Percentiles rank a stretch among this genome's conserved stretches.
These are phyloP conservation scores for Trametes sp. DNA, from an alignment of 1,284 basidiomycete species.

Conservation along the genomic window DNA sequence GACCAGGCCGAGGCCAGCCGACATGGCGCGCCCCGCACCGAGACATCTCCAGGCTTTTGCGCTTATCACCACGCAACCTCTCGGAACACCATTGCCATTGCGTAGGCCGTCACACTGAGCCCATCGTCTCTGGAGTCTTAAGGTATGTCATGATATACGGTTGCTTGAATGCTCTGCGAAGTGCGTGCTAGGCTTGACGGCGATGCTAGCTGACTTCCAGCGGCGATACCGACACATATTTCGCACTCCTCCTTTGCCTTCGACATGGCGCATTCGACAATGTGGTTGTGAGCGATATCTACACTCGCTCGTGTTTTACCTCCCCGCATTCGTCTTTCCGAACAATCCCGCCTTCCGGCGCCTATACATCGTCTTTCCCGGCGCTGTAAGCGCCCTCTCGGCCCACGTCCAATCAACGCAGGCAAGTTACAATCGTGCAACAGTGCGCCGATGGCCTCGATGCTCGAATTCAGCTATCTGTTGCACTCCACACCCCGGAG, in stretches of 20 bases:
- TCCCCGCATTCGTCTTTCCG: neutral
- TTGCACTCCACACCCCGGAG: too few species aligned
- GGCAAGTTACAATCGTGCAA: neutral
- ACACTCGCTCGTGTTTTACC: neutral
- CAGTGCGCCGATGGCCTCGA: too few species aligned
- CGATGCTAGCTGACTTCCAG: too few species aligned
- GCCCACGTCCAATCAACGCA: neutral
- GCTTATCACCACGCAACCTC: neutral
- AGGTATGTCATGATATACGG: neutral
- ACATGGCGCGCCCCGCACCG: constrained; percentile 5
- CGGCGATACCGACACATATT: too few species aligned
- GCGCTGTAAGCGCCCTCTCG: neutral
- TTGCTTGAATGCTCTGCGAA: too few species aligned
- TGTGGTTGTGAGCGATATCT: too few species aligned
- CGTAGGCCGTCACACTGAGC: too few species aligned
- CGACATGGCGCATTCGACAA: too few species aligned
- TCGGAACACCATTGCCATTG: neutral
- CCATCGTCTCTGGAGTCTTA: too few species aligned
- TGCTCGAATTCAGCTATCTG: too few species aligned
- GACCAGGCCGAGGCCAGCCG: constrained; percentile 26
- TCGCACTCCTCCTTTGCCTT: too few species aligned
- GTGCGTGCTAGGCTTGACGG: too few species aligned
- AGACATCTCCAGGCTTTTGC: constrained; percentile 23
- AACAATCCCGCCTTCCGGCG: neutral
- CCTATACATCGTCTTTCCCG: neutral